Evolutionary conservation across 1,284 basidiomycete genomes (phyloP).

Genomic region (Marasmius oreades): DNA sequence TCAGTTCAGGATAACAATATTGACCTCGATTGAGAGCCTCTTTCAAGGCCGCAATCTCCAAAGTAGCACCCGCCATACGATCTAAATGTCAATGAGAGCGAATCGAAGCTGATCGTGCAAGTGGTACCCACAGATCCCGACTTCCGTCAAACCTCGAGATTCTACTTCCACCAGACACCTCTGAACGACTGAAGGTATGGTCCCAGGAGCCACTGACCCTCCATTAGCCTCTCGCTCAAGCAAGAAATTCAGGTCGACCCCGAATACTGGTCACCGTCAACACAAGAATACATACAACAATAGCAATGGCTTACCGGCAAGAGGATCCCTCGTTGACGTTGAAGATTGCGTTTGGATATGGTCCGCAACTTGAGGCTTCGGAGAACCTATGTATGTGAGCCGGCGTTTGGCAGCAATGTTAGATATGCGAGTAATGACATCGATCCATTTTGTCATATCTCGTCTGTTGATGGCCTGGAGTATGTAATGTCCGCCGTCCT

Average conservation of each 20-base stretch:
- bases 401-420: constrained; percentile 71
- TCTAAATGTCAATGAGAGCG: constrained; percentile 37
- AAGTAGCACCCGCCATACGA: constrained; percentile 77
- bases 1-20: constrained; percentile 6
- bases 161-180: constrained; percentile 70
- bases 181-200: constrained; percentile 63
- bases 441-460: constrained; percentile 75
- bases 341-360: constrained; percentile 55
- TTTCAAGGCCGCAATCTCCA: constrained; percentile 63
- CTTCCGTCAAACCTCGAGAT: constrained; percentile 67
- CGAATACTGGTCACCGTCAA: constrained; percentile 55
- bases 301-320: constrained; percentile 49
- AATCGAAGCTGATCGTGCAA: not conserved
- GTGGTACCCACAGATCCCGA: constrained; percentile 72
- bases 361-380: constrained; percentile 66
- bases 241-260: constrained; percentile 67
- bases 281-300: constrained; percentile 4
- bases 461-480: constrained; percentile 65
- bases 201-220: constrained; percentile 46
- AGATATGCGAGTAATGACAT: constrained; percentile 65
- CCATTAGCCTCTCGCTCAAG: constrained; percentile 59
- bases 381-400: constrained; percentile 75
- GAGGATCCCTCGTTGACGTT: constrained; percentile 38
- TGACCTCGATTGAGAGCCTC: constrained; percentile 71
- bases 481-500: constrained; percentile 80